phyloP scores from a whole-genome alignment of 495 filamentous ascomycete genomes.

The Aspergillus sparsus region DNA sequence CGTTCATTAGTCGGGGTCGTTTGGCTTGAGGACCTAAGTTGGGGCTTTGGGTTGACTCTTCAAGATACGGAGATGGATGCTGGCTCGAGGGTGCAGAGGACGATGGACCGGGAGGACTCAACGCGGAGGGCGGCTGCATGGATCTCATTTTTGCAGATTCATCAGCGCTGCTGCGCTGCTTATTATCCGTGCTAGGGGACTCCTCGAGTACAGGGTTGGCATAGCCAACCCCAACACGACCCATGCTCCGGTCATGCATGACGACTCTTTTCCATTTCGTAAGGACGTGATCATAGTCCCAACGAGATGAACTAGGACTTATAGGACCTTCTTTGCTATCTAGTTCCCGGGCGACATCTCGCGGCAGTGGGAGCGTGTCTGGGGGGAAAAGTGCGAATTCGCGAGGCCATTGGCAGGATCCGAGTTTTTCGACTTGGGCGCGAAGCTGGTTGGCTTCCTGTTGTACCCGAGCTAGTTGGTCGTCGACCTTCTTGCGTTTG shows the following conservation, averaged over 20 bases:
- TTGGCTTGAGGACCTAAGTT: conserved; percentile 36
- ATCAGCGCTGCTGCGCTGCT: conserved; percentile 33
- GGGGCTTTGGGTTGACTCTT: conserved; percentile 30
- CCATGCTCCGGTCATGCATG: conserved; percentile 51
- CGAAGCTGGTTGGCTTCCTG: conserved; percentile 75
- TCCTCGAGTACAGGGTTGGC: conserved; percentile 26
- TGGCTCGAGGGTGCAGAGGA: conserved; percentile 34
- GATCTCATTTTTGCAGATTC: conserved; percentile 28
- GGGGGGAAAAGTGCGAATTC: conserved; percentile 70
- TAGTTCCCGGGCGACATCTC: conserved; percentile 46
- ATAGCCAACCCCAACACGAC: conserved; percentile 40
- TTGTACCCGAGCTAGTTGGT: conserved; percentile 59
- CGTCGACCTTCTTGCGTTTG: conserved; percentile 61
- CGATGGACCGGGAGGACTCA: conserved; percentile 40
- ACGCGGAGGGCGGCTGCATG: conserved; percentile 31
- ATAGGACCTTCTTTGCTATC: conserved; percentile 40
- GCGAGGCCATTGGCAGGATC: conserved; percentile 65
- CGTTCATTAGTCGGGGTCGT: conserved; percentile 48
- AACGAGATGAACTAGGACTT: conserved; percentile 41
- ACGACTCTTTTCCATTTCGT: conserved; percentile 60
- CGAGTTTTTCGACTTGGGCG: conserved; percentile 66
- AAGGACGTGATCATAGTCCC: conserved; percentile 59
- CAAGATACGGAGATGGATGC: conserved; percentile 39
- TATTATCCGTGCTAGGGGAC: conserved; percentile 17
- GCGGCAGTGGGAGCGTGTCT: conserved; percentile 59